Percentiles rank a stretch among this genome's conserved stretches.
Evolutionary conservation across 2,329 filamentous ascomycete species (phyloP).

Genomic region (Alternaria brassicicola): DNA sequence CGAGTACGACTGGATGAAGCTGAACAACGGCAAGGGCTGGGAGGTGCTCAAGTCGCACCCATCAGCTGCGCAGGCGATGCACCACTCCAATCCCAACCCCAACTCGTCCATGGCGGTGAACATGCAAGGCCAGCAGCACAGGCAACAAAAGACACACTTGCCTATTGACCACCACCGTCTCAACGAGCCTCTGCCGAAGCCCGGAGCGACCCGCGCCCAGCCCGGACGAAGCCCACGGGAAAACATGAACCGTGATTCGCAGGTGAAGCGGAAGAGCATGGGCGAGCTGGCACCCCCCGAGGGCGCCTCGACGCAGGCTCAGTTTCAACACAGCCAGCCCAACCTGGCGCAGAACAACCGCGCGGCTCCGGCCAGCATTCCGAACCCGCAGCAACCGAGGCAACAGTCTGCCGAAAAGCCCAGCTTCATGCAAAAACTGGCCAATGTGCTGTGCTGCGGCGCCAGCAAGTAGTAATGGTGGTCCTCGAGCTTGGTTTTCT

Average conservation of each 20-base stretch:
- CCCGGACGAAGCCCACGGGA: constrained; percentile 48
- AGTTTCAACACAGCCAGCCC: constrained; percentile 94
- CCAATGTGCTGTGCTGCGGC: constrained; percentile 89
- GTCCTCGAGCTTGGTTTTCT: constrained; percentile 23
- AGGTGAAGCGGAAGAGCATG: constrained; percentile 72
- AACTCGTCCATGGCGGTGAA: constrained; percentile 83
- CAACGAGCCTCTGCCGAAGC: constrained; percentile 60
- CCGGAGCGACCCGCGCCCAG: constrained; percentile 65
- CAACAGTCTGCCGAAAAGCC: constrained; percentile 67
- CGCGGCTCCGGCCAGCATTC: constrained; percentile 54
- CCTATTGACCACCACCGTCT: constrained; percentile 53
- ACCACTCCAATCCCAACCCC: constrained; percentile 77
- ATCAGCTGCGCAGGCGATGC: constrained; percentile 71
- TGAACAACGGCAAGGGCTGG: constrained; percentile 92
- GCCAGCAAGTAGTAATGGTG: constrained; percentile 37
- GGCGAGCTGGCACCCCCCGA: constrained; percentile 82
- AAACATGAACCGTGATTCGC: constrained; percentile 28
- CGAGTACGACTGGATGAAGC: constrained; percentile 99
- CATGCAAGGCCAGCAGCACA: constrained; percentile 74
- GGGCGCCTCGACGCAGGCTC: constrained; percentile 83
- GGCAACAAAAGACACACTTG: constrained; percentile 61
- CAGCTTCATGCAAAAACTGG: constrained; percentile 88
- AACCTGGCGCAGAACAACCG: constrained; percentile 74
- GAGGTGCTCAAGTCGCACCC: constrained; percentile 76
- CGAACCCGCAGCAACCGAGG: constrained; percentile 59